Evolutionary conservation across 2,329 filamentous ascomycete genomes (phyloP), one percentile per base, ranked within the genome.

Genomic region (Calonectria pauciramosa): DNA sequence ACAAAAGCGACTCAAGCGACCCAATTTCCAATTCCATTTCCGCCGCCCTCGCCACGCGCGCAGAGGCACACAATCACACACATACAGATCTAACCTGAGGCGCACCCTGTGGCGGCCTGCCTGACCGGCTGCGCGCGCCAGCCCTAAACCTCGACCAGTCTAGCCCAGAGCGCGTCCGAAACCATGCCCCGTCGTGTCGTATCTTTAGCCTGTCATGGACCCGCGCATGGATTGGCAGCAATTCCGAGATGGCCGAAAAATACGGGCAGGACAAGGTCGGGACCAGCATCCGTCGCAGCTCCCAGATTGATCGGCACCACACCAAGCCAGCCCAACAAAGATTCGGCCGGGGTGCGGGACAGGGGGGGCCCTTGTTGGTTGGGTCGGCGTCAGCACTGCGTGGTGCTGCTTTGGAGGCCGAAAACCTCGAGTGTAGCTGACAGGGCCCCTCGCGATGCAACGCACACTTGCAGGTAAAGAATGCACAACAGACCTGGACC

Each of bases 381-480:
- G 56, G 23, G 56, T 30, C 4, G 54, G 67, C 54, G 67, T 60
- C 69, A 59, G 51, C 69, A 60, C 30, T 41, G 28, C 34, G 20
- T 34, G 47, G 30, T 30, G 26, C 44, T 60, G 68, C 20, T 47
- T n/a, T n/a, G 20, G 26, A 47, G 63, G 38, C 28, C 41, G n/a
- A 47, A 65, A 68, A 18, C 34, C 52, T n/a, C 23, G 14, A 41
- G 44, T 56, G 26, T 30, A 47, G 52, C 38, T 26, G 49, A 47
- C 38, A 65, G 60, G 60, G 60, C 60, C 41, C 52, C 51, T 68
- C 36, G 65, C 72, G 20, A 54, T 73, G 60, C 66, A 51, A 66
- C 71, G 20, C 65, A 72, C 71, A 70, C 67, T 63, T 73, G 67
- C 67, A 70, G 44, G 64, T 23, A 44, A 59, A n/a, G n/a, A 73